These are phyloP conservation scores for Rubus parviflorus DNA, from an alignment of 306 rosid genomes.

Conservation along the genomic window DNA sequence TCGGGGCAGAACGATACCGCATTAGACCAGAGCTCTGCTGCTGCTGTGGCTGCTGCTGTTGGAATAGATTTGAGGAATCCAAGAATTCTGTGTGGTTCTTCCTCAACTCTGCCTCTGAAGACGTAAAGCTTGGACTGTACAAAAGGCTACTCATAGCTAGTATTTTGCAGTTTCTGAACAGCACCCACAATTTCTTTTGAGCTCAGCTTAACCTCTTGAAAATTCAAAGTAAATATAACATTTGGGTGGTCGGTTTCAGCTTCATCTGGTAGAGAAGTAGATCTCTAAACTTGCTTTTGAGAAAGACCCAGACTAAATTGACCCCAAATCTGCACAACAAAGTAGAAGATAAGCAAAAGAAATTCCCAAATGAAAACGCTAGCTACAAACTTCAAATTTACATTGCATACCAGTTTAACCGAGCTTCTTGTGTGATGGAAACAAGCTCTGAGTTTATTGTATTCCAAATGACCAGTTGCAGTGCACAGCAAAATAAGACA, in stretches of 20 bases:
- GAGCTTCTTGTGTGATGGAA: background rate
- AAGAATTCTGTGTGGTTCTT: constrained; percentile 50
- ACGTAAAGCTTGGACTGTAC: constrained; percentile 40
- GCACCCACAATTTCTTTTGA: background rate
- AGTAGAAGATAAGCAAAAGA: background rate
- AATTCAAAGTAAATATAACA: background rate
- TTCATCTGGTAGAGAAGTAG: background rate
- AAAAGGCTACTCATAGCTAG: constrained; percentile 57
- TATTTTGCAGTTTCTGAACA: constrained; percentile 27
- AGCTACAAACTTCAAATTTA: background rate
- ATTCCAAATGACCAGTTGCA: background rate
- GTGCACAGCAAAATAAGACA: background rate
- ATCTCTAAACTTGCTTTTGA: background rate
- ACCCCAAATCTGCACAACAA: constrained; percentile 22
- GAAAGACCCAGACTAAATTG: constrained; percentile 7
- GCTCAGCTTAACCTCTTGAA: background rate
- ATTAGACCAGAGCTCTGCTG: constrained; percentile 42
- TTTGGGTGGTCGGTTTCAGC: constrained; percentile 11
- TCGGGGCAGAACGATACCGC: constrained; percentile 65
- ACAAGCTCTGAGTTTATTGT: background rate
- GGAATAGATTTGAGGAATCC: constrained; percentile 45
- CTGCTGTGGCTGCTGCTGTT: constrained; percentile 31
- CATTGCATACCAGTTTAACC: background rate
- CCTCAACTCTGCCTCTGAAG: constrained; percentile 45
- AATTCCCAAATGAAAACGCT: background rate